Evolutionary conservation across 2,329 filamentous ascomycete genomes (phyloP), one percentile per base, ranked within the genome.

Genomic region (Trichoderma cornu-damae): DNA sequence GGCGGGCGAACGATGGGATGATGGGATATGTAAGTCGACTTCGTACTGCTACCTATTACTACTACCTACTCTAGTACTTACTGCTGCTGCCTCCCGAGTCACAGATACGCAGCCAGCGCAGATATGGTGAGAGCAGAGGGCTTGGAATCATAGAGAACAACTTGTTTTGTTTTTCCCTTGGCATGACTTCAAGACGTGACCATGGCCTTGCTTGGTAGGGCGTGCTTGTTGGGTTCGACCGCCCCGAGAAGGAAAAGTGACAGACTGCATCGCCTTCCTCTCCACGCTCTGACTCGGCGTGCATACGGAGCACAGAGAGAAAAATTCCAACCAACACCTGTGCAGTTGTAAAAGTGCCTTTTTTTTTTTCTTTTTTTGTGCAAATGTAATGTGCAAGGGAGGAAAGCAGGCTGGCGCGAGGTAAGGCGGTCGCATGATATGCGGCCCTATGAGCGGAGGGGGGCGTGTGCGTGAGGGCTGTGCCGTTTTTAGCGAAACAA

Each of bases 341-440:
- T 44, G 50, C 40, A 46, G 35, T 47, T 46, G 42, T 6, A 28
- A 47, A 32, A 47, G 42, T 28, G 22, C n/a, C n/a, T n/a, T n/a
- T n/a, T n/a, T n/a, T 38, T 47, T 16, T 46, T 46, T 54, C n/a
- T 38, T 47, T 16, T 46, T 46, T 54, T 55, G 52, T 55, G 52
- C 52, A 47, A 55, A 42, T 30, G 40, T 47, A 38, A n/a, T n/a
- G n/a, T n/a, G n/a, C n/a, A n/a, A n/a, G 32, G 32, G 52, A 37
- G 47, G 24, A 44, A 54, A 26, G 40, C 51, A 46, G 40, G 30
- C 40, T 47, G 52, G 42, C 52, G 42, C 52, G 22, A 30, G 37
- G 52, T 55, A 60, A 60, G 61, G 57, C 57, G 65, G 65, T 59
- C 63, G 63, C 64, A 57, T 62, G 32, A 52, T 51, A 65, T 62